A percentile compares a stretch with the other conserved stretches of the same genome.
Evolutionary conservation across 495 filamentous ascomycete genomes (phyloP).

Genomic region (Xeromyces bisporus): DNA sequence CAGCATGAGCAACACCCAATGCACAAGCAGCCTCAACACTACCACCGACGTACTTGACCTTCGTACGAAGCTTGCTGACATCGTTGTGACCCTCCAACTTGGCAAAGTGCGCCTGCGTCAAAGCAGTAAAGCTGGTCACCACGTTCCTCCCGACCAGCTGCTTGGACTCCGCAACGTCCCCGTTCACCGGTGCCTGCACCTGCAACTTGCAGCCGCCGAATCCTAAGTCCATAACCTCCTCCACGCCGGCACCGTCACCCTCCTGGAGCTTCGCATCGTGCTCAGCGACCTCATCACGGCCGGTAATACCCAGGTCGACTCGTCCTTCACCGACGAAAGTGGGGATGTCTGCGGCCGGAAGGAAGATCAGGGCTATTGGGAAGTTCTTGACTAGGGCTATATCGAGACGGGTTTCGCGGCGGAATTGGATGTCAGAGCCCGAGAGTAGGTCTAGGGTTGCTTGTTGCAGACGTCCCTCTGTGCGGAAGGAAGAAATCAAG

Average conservation of each 20-base stretch:
- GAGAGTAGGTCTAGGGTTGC: constrained; percentile 72
- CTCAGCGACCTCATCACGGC: constrained; percentile 80
- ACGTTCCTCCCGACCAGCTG: constrained; percentile 88
- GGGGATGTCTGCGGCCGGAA: constrained; percentile 91
- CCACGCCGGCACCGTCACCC: constrained; percentile 46
- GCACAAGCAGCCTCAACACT: constrained; percentile 96
- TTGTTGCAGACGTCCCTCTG: constrained; percentile 85
- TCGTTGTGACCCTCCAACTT: constrained; percentile 40
- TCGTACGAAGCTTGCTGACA: constrained; percentile 32
- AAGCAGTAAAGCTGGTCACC: constrained; percentile 80
- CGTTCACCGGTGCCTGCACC: constrained; percentile 87
- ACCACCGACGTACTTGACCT: constrained; percentile 82
- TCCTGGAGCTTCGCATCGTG: constrained; percentile 54
- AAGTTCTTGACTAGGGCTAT: constrained; percentile 94
- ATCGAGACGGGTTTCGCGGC: constrained; percentile 79
- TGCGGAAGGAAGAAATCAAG: background rate
- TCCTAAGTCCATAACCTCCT: constrained; percentile 71
- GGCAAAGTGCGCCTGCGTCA: constrained; percentile 67
- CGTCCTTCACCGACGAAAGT: constrained; percentile 90
- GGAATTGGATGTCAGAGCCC: constrained; percentile 92
- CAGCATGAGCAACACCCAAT: constrained; percentile 86
- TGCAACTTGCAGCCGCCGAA: constrained; percentile 88
- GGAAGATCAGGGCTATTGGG: constrained; percentile 88
- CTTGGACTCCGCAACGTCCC: constrained; percentile 45
- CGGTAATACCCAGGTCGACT: constrained; percentile 89